Evolutionary conservation across 306 rosid species (phyloP), one percentile per base, ranked within the genome.

Genomic region (Phaseolus lunatus): DNA sequence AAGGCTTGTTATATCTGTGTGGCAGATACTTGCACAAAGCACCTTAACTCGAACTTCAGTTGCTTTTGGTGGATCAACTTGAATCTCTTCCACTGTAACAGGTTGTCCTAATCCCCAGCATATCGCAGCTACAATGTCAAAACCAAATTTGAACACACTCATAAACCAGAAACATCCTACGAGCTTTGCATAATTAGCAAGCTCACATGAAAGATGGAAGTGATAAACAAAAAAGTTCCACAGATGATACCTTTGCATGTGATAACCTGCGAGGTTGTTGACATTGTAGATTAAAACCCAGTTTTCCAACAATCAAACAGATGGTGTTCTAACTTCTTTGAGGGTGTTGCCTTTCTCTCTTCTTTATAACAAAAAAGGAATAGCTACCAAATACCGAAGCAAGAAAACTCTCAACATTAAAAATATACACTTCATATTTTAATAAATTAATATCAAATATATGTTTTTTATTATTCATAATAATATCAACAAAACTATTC

Each of bases 21-120:
- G 91, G 77, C 94, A 85, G 4, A 87, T 0, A 86, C 94, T 87
- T 4, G 94, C 86, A 82, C 85, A 75, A 4, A 89, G 77, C 84
- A 87, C 82, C 85, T 87, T 89, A 7, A 89, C 77, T 9, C 91
- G 62, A 61, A 84, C 90, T 87, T 89, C 90, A 0, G 54, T 39
- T 37, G 76, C 53, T 35, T 72, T 82, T 11, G 94, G 94, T 53
- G 94, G 87, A 0, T 89, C 88, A 12, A 89, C 85, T 78, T 78
- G 50, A 62, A 89, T 89, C 75, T 87, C 94, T 66, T 87, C 91
- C 76, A 87, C 53, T 13, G 70, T 89, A 47, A 80, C 53, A 2
- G 71, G 14, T 13, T 87, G 62, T 4, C 85, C 91, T 2, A 19
- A 0, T 3, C 83, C 91, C 93, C 91, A 87, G 37, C 93, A 87